Base-by-base conservation (phyloP, 768 basidiomycete species). In the Suillus fuscotomentosus region DNA sequence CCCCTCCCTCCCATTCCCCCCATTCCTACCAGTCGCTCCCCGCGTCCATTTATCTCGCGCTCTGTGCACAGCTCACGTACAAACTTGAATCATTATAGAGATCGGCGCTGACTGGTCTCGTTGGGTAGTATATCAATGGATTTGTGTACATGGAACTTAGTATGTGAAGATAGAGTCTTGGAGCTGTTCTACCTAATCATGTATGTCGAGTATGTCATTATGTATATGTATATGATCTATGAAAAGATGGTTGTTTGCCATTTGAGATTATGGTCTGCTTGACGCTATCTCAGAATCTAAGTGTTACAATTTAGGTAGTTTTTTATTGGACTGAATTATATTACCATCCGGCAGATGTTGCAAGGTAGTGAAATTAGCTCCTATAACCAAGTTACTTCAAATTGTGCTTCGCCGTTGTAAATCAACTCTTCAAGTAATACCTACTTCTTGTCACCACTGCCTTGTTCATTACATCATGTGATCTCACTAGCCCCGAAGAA, bases 61-160 rank as follows among this genome's bases (percentile, higher is more conserved):
- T 41, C 41, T 10, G 43, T 6, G 20, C 20, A n/a, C 20, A 45
- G 1, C 20, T 45, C 64, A 34, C 47, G 64, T 13, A 24, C 64
- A 11, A 61, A 61, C 17, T 24, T 62, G 20, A 45, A 45, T 64
- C 24, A 55, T 53, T 43, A 60, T 55, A 3, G 60, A 62, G 24
- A 55, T 67, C 47, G 63, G 63, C 31, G 3, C n/a, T 42, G 55
- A 65, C 36, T 64, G 54, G 63, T 51, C 51, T 34, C 27, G 7
- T 5, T 10, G 14, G 34, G 5, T 34, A 10, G 11, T 34, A 22
- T 55, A 22, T 38, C 6, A 1, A 5, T 55, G 36, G 22, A 38
- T 36, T 0, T 38, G 13, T 54, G 5, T 3, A 54, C 10, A 36
- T 13, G 2, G 13, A 50, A 10, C 11, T 24, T 50, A 13, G 48